Evolutionary conservation across 495 filamentous ascomycete species (phyloP).

Genomic region (Aspergillus funiculosus): DNA sequence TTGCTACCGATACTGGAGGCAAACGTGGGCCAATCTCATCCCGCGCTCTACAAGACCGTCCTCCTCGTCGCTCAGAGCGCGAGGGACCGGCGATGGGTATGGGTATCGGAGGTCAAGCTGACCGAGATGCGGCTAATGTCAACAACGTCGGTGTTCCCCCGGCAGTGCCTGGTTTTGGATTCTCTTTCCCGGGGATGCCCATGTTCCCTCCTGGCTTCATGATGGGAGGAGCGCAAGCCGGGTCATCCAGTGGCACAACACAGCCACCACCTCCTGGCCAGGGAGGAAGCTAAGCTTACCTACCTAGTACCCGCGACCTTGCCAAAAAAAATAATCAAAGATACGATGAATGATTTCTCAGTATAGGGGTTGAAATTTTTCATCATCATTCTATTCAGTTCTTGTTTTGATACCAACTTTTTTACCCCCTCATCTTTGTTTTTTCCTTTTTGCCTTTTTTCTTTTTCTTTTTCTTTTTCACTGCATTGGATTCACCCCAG

Average conservation of each 20-base stretch:
- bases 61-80: constrained; percentile 38
- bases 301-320: neutral
- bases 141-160: constrained; percentile 55
- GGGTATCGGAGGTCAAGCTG: constrained; percentile 19
- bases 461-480: constrained; percentile 5
- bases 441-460: constrained; percentile 2
- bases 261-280: constrained; percentile 48
- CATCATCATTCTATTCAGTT: constrained; percentile 13
- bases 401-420: constrained; percentile 17
- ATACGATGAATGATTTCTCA: constrained; percentile 5
- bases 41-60: constrained; percentile 46
- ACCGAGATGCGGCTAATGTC: constrained; percentile 38
- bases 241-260: constrained; percentile 19
- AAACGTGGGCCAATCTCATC: constrained; percentile 67
- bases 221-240: constrained; percentile 42
- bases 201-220: constrained; percentile 63
- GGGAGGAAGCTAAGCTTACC: constrained; percentile 27
- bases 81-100: constrained; percentile 22
- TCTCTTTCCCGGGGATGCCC: constrained; percentile 63
- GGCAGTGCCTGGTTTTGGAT: constrained; percentile 60
- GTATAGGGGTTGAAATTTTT: neutral
- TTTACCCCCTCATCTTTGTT: neutral
- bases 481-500: neutral
- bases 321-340: neutral
- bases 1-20: constrained; percentile 71